These are phyloP conservation scores for Sporopachydermia quercuum DNA, from an alignment of 805 yeast genomes.

Conservation along the genomic window DNA sequence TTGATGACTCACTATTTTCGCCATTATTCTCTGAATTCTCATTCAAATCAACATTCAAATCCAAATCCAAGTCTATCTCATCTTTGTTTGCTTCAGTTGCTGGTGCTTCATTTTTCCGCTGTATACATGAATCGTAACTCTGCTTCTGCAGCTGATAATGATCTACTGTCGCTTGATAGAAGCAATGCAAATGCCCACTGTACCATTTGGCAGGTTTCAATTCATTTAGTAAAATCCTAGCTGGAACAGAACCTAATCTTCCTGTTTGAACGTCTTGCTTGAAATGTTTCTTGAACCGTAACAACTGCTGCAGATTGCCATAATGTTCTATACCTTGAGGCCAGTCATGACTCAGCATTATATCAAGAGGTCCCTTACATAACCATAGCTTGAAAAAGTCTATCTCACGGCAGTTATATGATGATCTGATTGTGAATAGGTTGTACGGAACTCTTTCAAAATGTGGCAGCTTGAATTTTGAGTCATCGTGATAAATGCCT, in stretches of 20 bases:
- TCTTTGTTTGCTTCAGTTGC: conserved; percentile 11
- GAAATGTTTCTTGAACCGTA: conserved; percentile 54
- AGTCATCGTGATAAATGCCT: conserved; percentile 54
- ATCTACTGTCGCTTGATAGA: conserved; percentile 40
- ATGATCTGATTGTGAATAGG: conserved; percentile 32
- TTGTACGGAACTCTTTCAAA: conserved; percentile 35
- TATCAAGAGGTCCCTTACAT: conserved; percentile 28
- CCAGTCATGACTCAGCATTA: conserved; percentile 86
- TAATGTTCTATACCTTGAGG: conserved; percentile 60
- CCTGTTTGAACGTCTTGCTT: conserved; percentile 42
- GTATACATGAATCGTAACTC: not conserved
- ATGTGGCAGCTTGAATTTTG: conserved; percentile 29
- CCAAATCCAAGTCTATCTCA: conserved; percentile 22
- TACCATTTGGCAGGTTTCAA: conserved; percentile 67
- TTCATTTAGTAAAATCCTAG: conserved; percentile 34
- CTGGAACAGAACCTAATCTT: conserved; percentile 59
- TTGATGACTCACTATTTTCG: conserved; percentile 2
- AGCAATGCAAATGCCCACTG: conserved; percentile 79
- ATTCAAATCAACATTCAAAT: conserved; percentile 9
- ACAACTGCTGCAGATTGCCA: conserved; percentile 40
- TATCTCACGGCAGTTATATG: conserved; percentile 59
- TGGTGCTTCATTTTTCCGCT: not conserved
- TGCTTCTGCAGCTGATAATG: conserved; percentile 18
- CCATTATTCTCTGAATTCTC: conserved; percentile 5
- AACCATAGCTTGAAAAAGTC: conserved; percentile 38